Evolutionary conservation across 1,139 yeast species (phyloP), one percentile per base, ranked within the genome.

Genomic region (Hyphopichia burtonii): DNA sequence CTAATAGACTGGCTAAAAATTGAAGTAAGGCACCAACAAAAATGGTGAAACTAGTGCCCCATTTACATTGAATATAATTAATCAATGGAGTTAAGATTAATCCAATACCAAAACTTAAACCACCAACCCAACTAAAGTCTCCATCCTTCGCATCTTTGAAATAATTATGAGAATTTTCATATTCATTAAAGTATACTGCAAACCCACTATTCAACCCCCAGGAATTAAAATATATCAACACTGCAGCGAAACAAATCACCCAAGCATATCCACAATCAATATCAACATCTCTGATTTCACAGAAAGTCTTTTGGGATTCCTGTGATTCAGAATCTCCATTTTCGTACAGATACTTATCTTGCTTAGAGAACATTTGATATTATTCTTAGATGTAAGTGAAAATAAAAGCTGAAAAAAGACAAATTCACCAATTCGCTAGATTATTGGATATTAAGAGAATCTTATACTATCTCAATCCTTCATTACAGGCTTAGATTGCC

Each of bases 181-280:
- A 77, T 44, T 70, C 61, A 2, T 78, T 65, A 45, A 76, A 75
- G 49, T 73, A 78, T 14, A 77, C 66, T 20, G 80, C 80, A 58
- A 67, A 78, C 6, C 80, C 77, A 31, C 78, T 68, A 44, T 76
- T 74, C 73, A 74, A 72, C 1, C 83, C 83, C 72, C 78, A 77
- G 0, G 80, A 71, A 44, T 68, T 55, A 36, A 74, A 69, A 59
- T 73, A 71, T 23, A 74, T 54, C 4, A 72, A 44, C 44, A 73
- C 66, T 23, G 66, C 63, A 1, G 74, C 72, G 33, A 73, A 56
- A 23, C 74, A 71, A 10, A 74, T 58, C 1, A 72, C 61, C 71
- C 80, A 73, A 3, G 79, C 80, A 50, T 75, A 72, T 0, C 82
- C 82, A 6, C 68, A 68, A 45, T 76, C 81, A 17, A 44, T 41